phyloP scores from a whole-genome alignment of 305 asterid genomes.

The Vinca major region DNA sequence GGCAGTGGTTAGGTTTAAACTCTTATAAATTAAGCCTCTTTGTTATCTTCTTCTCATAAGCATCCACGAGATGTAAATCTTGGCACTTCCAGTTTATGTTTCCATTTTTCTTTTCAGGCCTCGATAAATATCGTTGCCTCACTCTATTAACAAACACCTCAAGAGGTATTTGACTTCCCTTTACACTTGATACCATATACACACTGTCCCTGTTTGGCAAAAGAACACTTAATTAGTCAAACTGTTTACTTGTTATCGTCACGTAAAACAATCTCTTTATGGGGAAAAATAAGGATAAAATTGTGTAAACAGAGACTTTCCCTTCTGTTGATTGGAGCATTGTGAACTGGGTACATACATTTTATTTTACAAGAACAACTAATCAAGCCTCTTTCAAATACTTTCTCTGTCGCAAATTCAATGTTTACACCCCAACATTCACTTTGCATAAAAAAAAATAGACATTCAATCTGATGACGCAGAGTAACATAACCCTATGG shows the following conservation, averaged over 20 bases:
- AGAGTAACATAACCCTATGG: too few relatives aligned
- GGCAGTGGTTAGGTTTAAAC: constrained; percentile 27
- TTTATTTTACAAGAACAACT: too few relatives aligned
- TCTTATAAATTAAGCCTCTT: constrained; percentile 20
- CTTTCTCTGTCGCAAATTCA: too few relatives aligned
- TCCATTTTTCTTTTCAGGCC: constrained; percentile 13
- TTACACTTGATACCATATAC: constrained; percentile 28
- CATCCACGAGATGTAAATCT: constrained; percentile 44
- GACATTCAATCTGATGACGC: too few relatives aligned
- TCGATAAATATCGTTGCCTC: constrained; percentile 20
- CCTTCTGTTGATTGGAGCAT: too few relatives aligned
- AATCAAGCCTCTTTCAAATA: background rate
- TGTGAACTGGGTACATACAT: too few relatives aligned
- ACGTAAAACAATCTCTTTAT: too few relatives aligned
- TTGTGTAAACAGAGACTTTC: too few relatives aligned
- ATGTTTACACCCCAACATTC: too few relatives aligned
- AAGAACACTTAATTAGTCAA: constrained; percentile 20
- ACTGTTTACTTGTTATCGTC: too few relatives aligned
- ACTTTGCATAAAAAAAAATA: too few relatives aligned
- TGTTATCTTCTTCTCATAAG: constrained; percentile 20
- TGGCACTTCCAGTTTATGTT: constrained; percentile 40
- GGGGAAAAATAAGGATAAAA: too few relatives aligned
- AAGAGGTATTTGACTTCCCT: constrained; percentile 23
- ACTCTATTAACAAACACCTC: constrained; percentile 26
- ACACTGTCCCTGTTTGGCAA: constrained; percentile 47